Evolutionary conservation across 2,329 filamentous ascomycete species (phyloP), one percentile per base, ranked within the genome.

Genomic region (Colletotrichum godetiae): DNA sequence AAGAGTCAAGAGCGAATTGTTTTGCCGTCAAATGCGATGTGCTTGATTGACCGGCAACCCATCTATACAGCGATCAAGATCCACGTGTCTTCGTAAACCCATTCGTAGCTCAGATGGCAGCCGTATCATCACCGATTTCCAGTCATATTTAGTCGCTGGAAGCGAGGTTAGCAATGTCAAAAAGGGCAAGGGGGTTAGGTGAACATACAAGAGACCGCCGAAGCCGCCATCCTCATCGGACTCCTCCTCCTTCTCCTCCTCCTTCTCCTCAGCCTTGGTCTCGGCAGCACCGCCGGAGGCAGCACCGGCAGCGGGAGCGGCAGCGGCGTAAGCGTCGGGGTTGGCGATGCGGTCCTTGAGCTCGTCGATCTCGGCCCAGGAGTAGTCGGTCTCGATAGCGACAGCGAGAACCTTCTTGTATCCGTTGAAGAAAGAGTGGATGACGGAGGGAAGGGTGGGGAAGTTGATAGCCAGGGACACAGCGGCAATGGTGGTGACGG

Each of bases 311-410:
- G 84, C 91, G 72, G 96, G 95, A 78, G 93, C 95, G 78, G 95
- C 89, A 61, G 94, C 85, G 77, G 96, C 97, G 86, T 98, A 99
- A 68, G 95, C 95, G 68, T 99, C 97, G 79, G 97, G 97, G 92
- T 99, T 98, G 88, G 95, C 95, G 82, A 99, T 98, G 85, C 97
- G 95, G 89, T 99, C 97, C 94, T 99, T 99, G 89, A 99, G 93
- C 88, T 98, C 91, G 82, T 97, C 92, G 82, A 99, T 98, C 87
- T 94, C 95, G 81, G 95, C 92, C 96, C 97, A 99, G 87, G 92
- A 93, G 90, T 93, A 93, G 79, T 97, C 95, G 80, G 94, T 98
- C 87, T 92, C 91, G 81, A 99, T 85, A 81, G 97, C 97, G 81
- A 98, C 92, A 78, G 97, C 90, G 79, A 98, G 89, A 78, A 94